Conservation (phyloP, 345 rosid genomes). For the Eucalyptus caleyi region DNA sequence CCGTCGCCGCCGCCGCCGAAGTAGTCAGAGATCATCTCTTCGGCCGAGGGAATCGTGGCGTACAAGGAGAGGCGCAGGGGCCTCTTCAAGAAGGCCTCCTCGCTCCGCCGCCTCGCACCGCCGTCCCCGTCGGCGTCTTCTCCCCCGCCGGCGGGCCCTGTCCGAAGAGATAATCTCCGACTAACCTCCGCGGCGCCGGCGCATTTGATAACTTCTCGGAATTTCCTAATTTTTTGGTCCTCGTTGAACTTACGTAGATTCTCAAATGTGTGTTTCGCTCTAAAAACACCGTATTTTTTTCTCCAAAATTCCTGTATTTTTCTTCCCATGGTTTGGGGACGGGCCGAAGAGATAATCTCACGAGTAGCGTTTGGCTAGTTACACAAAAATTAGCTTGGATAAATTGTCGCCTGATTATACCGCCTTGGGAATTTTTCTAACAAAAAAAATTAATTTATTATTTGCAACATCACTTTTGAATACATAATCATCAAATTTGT, state of each 20-base stretch:
- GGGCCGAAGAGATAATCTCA: neutral
- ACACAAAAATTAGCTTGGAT: neutral
- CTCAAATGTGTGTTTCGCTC: neutral
- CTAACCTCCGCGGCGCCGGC: neutral
- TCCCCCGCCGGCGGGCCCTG: neutral
- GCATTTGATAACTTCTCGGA: neutral
- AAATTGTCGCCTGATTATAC: too few relatives aligned
- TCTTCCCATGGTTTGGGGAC: neutral
- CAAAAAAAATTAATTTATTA: too few relatives aligned
- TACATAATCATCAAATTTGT: rapidly evolving
- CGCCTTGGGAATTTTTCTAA: rapidly evolving
- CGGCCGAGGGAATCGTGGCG: neutral
- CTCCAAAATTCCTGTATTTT: neutral
- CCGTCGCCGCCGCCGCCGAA: neutral
- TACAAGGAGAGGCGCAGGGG: neutral
- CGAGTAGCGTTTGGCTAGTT: too few relatives aligned
- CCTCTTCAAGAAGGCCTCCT: neutral
- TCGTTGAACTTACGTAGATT: neutral
- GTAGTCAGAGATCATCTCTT: neutral
- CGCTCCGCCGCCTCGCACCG: neutral
- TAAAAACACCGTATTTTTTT: neutral
- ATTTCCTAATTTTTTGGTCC: neutral
- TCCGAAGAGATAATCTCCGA: neutral
- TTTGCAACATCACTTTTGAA: rapidly evolving
- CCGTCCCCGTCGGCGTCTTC: neutral